Percentiles rank a stretch among this genome's conserved stretches.
Evolutionary conservation across 306 rosid genomes (phyloP).

Genomic region (Cicer chorassanicum): DNA sequence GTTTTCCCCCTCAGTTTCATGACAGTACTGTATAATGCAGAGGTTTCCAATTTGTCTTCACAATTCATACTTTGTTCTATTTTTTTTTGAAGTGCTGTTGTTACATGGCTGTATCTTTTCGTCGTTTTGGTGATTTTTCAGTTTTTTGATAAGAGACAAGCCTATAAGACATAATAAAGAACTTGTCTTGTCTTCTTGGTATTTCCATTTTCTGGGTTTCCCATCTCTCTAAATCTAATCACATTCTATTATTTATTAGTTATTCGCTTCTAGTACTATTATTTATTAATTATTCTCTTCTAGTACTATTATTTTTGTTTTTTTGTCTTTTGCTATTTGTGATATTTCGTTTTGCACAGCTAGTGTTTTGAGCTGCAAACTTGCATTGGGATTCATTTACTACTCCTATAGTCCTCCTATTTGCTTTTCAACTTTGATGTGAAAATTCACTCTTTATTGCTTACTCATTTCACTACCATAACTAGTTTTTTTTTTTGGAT

Average conservation of each 20-base stretch:
- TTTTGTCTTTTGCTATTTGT: constrained; percentile 52
- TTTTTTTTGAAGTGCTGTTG: constrained; percentile 42
- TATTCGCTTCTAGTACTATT: constrained; percentile 34
- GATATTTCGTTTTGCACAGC: constrained; percentile 46
- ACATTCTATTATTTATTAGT: constrained; percentile 22
- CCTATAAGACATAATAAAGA: constrained; percentile 33
- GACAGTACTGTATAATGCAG: no score
- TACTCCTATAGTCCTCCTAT: not conserved
- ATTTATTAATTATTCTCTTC: constrained; percentile 37
- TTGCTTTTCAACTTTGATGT: not conserved
- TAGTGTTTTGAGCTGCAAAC: constrained; percentile 31
- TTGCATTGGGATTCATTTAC: constrained; percentile 41
- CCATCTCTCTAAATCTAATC: constrained; percentile 21
- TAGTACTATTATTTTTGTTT: no score
- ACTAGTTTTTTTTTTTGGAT: constrained; percentile 31
- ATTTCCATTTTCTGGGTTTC: constrained; percentile 53
- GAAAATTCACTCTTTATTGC: constrained; percentile 12
- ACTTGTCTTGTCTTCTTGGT: constrained; percentile 66
- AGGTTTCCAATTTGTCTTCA: constrained; percentile 42
- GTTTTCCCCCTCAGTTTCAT: constrained; percentile 10
- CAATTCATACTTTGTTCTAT: not conserved
- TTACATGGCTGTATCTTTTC: constrained; percentile 57
- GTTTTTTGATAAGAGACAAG: constrained; percentile 54
- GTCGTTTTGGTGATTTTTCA: constrained; percentile 33
- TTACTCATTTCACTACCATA: constrained; percentile 21